Conservation (phyloP, 2,329 filamentous ascomycete species). For the Venturia aucupariae region DNA sequence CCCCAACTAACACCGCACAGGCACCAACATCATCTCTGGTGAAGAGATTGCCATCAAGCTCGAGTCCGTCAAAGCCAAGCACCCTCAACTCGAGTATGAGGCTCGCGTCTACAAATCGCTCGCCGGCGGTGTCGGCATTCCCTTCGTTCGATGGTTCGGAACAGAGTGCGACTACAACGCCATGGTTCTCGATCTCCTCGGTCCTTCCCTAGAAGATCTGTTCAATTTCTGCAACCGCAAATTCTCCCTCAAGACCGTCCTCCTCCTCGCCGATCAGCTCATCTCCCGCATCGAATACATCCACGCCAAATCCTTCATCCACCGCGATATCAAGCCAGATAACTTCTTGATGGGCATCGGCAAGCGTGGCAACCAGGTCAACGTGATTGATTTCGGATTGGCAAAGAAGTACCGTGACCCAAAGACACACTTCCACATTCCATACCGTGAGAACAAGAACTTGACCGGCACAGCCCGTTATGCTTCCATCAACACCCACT, state of each 20-base stretch:
- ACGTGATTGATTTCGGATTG: conserved; percentile 97
- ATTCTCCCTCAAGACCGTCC: conserved; percentile 96
- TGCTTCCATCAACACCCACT: conserved; percentile 96
- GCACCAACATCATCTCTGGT: conserved; percentile 79
- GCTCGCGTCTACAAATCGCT: conserved; percentile 85
- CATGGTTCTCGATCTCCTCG: conserved; percentile 96
- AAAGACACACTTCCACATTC: conserved; percentile 99
- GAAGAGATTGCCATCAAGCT: conserved; percentile 99
- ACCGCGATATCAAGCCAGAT: conserved; percentile 99
- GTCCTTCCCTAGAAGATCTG: conserved; percentile 89
- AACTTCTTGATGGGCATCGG: conserved; percentile 99
- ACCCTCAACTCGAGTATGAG: conserved; percentile 97
- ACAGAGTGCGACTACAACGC: conserved; percentile 99
- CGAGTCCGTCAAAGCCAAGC: conserved; percentile 98
- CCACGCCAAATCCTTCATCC: conserved; percentile 98
- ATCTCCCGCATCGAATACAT: conserved; percentile 99
- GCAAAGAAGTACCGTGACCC: conserved; percentile 99
- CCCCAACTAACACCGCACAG: not conserved
- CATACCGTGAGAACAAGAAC: conserved; percentile 99
- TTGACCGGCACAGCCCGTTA: conserved; percentile 97
- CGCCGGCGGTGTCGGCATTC: conserved; percentile 93
- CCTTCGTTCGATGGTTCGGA: conserved; percentile 98
- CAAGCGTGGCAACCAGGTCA: conserved; percentile 98
- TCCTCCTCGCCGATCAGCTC: conserved; percentile 92
- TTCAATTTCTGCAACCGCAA: conserved; percentile 99